Percentiles rank a stretch among this genome's conserved stretches.
Evolutionary conservation across 1,284 basidiomycete genomes (phyloP).

Genomic region (Tilletiopsis washingtonensis): DNA sequence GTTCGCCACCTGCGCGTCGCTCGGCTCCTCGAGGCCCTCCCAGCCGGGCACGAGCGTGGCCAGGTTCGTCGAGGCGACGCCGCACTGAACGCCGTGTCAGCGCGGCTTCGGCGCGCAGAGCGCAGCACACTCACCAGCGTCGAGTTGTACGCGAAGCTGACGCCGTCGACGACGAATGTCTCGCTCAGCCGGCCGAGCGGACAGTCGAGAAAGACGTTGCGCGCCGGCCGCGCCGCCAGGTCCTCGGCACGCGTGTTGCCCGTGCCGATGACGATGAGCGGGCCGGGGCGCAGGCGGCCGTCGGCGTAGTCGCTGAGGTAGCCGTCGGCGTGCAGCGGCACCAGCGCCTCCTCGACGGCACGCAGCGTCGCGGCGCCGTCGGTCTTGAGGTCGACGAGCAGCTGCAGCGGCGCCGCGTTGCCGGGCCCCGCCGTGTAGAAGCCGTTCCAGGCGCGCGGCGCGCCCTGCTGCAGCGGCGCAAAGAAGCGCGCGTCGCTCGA

Average conservation of each 20-base stretch:
- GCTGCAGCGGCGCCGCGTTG: slow-evolving; percentile 19
- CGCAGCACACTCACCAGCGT: slow-evolving; percentile 9
- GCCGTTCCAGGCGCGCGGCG: not conserved
- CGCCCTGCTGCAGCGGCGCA: slow-evolving; percentile 6
- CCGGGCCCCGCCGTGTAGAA: slow-evolving; percentile 21
- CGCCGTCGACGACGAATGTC: slow-evolving; percentile 10
- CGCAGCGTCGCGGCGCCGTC: slow-evolving; percentile 20
- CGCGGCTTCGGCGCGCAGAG: not conserved
- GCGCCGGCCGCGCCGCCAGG: slow-evolving; percentile 8
- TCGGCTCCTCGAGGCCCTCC: slow-evolving; percentile 15
- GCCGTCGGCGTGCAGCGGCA: slow-evolving; percentile 15
- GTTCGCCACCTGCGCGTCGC: not conserved
- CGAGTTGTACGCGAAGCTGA: slow-evolving; percentile 18
- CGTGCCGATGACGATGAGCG: slow-evolving; percentile 26
- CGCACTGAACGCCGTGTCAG: slow-evolving; percentile 6
- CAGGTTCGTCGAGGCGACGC: slow-evolving; percentile 15
- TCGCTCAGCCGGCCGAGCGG: slow-evolving; percentile 19
- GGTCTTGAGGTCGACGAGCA: slow-evolving; percentile 37
- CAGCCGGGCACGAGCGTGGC: slow-evolving; percentile 3
- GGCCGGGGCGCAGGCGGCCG: slow-evolving; percentile 17
- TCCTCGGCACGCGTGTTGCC: slow-evolving; percentile 27
- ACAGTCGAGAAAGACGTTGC: slow-evolving; percentile 27
- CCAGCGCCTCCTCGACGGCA: slow-evolving; percentile 15
- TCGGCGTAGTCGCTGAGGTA: slow-evolving; percentile 23
- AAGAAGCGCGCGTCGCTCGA: slow-evolving; percentile 15